phyloP scores from a whole-genome alignment of 768 basidiomycete species.

The Termitomyces sp. region DNA sequence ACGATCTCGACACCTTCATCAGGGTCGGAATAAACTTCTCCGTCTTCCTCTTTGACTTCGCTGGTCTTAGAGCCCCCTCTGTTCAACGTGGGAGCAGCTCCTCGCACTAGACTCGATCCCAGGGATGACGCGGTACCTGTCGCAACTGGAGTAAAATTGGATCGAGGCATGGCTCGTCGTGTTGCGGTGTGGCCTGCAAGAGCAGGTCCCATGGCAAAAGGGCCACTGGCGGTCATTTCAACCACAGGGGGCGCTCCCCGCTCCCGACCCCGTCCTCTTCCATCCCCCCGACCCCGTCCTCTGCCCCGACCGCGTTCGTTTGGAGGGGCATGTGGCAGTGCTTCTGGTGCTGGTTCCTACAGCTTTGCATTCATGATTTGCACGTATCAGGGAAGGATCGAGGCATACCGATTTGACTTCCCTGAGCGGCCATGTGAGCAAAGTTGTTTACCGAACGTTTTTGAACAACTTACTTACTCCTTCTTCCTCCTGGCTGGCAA shows the following conservation, averaged over 20 bases:
- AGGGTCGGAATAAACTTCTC: conserved; percentile 78
- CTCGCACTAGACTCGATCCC: conserved; percentile 45
- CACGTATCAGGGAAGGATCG: conserved; percentile 1
- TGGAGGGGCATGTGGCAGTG: conserved; percentile 23
- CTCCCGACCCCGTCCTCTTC: conserved; percentile 48
- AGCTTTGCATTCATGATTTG: conserved; percentile 5
- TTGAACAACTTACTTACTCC: conserved; percentile 48
- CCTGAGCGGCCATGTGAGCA: conserved; percentile 25
- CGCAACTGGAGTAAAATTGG: conserved; percentile 51
- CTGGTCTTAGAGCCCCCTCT: conserved; percentile 27
- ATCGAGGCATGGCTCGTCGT: conserved; percentile 45
- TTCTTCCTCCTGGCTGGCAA: conserved; percentile 74
- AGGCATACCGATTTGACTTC: conserved; percentile 58
- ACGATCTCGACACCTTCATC: conserved; percentile 86
- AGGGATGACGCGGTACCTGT: conserved; percentile 33
- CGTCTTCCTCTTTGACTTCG: conserved; percentile 35
- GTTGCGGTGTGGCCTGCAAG: conserved; percentile 49
- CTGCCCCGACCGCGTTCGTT: conserved; percentile 42
- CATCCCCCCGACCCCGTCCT: conserved; percentile 43
- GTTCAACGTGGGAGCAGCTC: conserved; percentile 45
- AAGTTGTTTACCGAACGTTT: background rate
- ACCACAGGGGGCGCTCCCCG: conserved; percentile 44
- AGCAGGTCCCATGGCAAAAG: conserved; percentile 83
- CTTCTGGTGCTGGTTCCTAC: conserved; percentile 43
- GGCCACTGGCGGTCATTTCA: conserved; percentile 83